Conservation (phyloP, 225 moss, liverwort and hornwort genomes). For the Climacium dendroides region DNA sequence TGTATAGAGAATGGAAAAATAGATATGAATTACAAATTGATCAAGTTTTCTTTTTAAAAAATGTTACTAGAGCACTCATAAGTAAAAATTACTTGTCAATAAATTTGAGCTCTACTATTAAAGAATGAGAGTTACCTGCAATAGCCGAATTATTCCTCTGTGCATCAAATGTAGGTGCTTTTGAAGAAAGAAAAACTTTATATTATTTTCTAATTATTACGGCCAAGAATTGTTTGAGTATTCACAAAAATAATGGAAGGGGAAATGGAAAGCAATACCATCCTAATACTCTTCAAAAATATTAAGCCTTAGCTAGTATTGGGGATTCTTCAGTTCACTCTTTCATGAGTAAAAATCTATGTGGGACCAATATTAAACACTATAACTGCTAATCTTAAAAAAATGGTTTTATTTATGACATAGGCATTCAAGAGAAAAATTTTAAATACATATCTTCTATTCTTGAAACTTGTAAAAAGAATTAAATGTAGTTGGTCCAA, state of each 20-base stretch:
- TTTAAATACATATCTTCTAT: neutral
- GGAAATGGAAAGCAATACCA: too few relatives aligned
- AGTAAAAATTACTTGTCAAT: neutral
- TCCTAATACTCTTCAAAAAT: neutral
- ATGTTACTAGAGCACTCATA: neutral
- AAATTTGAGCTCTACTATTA: neutral
- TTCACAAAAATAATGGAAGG: too few relatives aligned
- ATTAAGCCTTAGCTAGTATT: neutral
- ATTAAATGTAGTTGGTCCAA: too few relatives aligned
- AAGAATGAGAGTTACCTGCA: neutral
- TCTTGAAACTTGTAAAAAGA: neutral
- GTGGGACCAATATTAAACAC: neutral
- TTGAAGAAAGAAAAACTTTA: too few relatives aligned
- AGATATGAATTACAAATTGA: neutral
- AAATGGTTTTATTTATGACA: neutral
- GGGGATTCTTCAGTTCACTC: neutral
- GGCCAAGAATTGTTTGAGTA: too few relatives aligned
- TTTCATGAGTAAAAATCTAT: too few relatives aligned
- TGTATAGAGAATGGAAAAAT: neutral
- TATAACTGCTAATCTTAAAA: neutral
- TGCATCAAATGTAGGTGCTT: too few relatives aligned
- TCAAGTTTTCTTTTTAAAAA: neutral
- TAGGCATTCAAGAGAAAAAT: neutral
- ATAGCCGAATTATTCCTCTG: neutral
- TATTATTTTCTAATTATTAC: too few relatives aligned